Percentiles rank a stretch among this genome's conserved stretches.
Conservation (phyloP, 371 early-diverging fungal species). For the Mortierella sp. region DNA sequence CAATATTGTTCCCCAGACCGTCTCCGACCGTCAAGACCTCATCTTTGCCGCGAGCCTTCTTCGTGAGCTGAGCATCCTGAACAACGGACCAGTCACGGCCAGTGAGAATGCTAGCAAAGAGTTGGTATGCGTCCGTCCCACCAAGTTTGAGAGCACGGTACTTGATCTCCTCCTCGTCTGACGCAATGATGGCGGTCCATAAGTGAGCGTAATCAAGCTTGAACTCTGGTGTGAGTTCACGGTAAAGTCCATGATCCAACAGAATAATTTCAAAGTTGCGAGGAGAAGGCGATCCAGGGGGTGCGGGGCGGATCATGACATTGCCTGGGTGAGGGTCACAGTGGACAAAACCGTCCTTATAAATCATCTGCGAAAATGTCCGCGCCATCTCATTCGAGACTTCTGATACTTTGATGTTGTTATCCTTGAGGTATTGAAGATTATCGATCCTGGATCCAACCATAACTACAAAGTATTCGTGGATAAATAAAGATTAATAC, state of each 20-base stretch:
- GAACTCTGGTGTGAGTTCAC: slow-evolving; percentile 79
- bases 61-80: slow-evolving; percentile 58
- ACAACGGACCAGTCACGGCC: slow-evolving; percentile 88
- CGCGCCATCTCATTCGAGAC: slow-evolving; percentile 82
- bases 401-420: slow-evolving; percentile 77
- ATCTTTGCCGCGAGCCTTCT: slow-evolving; percentile 62
- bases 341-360: slow-evolving; percentile 85
- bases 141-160: slow-evolving; percentile 70
- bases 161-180: slow-evolving; percentile 77
- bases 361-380: slow-evolving; percentile 94
- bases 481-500: too few species aligned
- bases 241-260: slow-evolving; percentile 95
- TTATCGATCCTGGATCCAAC: slow-evolving; percentile 73
- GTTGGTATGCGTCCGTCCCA: slow-evolving; percentile 80
- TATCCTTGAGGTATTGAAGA: slow-evolving; percentile 70
- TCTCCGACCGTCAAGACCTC: slow-evolving; percentile 62
- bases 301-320: slow-evolving; percentile 75
- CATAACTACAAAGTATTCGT: slow-evolving; percentile 25
- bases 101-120: slow-evolving; percentile 90
- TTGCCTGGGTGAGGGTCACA: slow-evolving; percentile 90
- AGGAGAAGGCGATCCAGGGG: slow-evolving; percentile 59
- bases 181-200: slow-evolving; percentile 88
- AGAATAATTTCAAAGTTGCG: slow-evolving; percentile 90
- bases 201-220: slow-evolving; percentile 89
- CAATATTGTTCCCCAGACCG: slow-evolving; percentile 64